Evolutionary conservation across 768 basidiomycete genomes (phyloP).

Genomic region (Podaxis rugospora): DNA sequence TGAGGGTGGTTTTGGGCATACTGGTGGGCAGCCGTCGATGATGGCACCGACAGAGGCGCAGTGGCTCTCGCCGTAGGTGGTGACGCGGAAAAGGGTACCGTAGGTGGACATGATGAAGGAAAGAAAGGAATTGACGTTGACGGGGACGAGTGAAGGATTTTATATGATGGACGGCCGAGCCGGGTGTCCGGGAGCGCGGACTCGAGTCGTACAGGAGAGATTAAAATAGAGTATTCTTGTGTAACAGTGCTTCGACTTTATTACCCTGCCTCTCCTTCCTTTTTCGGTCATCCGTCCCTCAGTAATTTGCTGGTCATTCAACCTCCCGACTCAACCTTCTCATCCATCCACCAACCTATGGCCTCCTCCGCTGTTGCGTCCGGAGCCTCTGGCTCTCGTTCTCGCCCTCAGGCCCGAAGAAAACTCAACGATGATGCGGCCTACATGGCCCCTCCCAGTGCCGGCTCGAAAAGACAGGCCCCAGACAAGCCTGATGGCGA

Average conservation of each 20-base stretch:
- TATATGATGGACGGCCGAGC: conserved; percentile 10
- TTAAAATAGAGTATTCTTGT: background rate
- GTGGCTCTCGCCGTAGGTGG: conserved; percentile 97
- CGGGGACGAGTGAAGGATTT: background rate
- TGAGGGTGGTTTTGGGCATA: conserved; percentile 31
- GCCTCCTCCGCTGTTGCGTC: conserved; percentile 25
- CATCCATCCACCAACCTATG: conserved; percentile 24
- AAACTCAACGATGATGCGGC: conserved; percentile 67
- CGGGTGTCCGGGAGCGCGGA: background rate
- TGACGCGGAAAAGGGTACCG: conserved; percentile 87
- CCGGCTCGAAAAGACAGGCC: conserved; percentile 61
- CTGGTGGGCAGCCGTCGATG: conserved; percentile 96
- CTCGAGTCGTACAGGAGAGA: background rate
- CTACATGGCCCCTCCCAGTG: conserved; percentile 56
- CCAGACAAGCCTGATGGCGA: conserved; percentile 70
- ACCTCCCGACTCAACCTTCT: conserved; percentile 2
- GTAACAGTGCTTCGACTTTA: background rate
- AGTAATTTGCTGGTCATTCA: background rate
- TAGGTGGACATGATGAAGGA: conserved; percentile 78
- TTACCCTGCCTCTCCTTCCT: conserved; percentile 7
- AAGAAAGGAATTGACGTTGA: background rate
- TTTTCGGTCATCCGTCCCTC: conserved; percentile 6
- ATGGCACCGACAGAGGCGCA: conserved; percentile 97
- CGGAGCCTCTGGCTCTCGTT: conserved; percentile 45
- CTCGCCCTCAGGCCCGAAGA: conserved; percentile 59